These are phyloP conservation scores for Nepenthes gracilis DNA, from an alignment of 148 eudicot genomes.

Conservation along the genomic window DNA sequence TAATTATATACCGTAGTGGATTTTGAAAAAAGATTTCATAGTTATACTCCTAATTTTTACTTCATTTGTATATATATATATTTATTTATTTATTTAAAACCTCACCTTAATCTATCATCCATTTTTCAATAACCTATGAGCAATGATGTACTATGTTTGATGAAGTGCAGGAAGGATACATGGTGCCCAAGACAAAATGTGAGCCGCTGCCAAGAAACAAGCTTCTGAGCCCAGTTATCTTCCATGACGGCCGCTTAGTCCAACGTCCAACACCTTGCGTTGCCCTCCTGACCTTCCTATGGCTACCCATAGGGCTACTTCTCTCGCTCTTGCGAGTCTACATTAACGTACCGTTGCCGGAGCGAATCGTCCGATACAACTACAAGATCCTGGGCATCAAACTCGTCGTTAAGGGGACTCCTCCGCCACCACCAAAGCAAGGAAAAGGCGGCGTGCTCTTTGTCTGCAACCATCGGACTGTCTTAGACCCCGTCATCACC, in stretches of 20 bases:
- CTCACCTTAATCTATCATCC: too few species aligned
- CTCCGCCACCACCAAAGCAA: slow-evolving; percentile 40
- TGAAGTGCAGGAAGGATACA: slow-evolving; percentile 38
- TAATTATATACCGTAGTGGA: too few species aligned
- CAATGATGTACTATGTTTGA: too few species aligned
- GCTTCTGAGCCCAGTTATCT: slow-evolving; percentile 41
- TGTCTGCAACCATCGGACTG: slow-evolving; percentile 51
- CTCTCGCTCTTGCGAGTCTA: slow-evolving; percentile 39
- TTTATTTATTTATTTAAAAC: too few species aligned
- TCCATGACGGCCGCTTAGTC: slow-evolving; percentile 54
- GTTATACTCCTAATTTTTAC: too few species aligned
- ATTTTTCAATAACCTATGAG: too few species aligned
- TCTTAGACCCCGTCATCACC: slow-evolving; percentile 38
- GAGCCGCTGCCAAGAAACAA: slow-evolving; percentile 40
- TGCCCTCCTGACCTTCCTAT: slow-evolving; percentile 37
- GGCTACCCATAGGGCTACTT: slow-evolving; percentile 46
- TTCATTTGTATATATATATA: too few species aligned
- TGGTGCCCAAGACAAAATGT: slow-evolving; percentile 33
- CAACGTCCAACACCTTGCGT: slow-evolving; percentile 45
- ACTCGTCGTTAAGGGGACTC: slow-evolving; percentile 49
- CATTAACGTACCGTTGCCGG: slow-evolving; percentile 28
- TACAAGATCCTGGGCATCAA: slow-evolving; percentile 41
- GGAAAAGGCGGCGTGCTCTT: slow-evolving; percentile 38
- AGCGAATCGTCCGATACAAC: slow-evolving; percentile 21
- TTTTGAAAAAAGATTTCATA: too few species aligned